Base-by-base conservation (phyloP, 352 stramenopile genomes). In the Globisporangium cystogenes region DNA sequence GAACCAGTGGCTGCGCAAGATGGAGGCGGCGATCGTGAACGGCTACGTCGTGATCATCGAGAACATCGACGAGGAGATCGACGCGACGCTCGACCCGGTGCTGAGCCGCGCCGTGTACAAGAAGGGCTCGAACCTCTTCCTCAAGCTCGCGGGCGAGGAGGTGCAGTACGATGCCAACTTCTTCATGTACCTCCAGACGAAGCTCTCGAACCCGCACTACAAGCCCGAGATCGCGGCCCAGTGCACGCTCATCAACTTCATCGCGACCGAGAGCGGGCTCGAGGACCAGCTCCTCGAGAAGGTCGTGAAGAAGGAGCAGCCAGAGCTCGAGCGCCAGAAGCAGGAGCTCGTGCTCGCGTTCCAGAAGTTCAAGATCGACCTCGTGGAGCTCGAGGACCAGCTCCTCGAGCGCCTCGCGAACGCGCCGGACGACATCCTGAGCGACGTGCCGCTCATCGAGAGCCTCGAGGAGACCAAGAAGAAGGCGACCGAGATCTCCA, bases 241-340 rank as follows among this genome's bases (percentile, higher is more conserved):
- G 63, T 96, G 87, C 50, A 98, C 96, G 29, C 59, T 99, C n/a
- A 98, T 99, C 65, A 99, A 99, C 72, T 99, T 98, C 54, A 98
- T 98, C 65, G 96, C 95, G 16, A 98, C 95, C 0, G 95, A 98
- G 65, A 95, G 82, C 45, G 96, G 96, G 14, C 62, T 99, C 0
- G 93, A 99, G 67, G 96, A 99, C 57, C 96, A 99, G 59, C 70
- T 99, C 21, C 64, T 99, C 15, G 95, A 97, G 23, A 98, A 97
- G 60, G 93, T 98, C 14, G 96, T 98, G 50, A 96, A 97, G 45
- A 90, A 97, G 42, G 96, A 99, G 64, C 80, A 97, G 48, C 87
- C 87, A 0, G 94, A 98, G 60, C 83, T 98, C 12, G 94, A 99
- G 64, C 86, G 91, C 15, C 89, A 97, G 57, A 93, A 97, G 54